Evolutionary conservation across 257 asterid species (phyloP), one percentile per base, ranked within the genome.

Genomic region (Petunia secreta): DNA sequence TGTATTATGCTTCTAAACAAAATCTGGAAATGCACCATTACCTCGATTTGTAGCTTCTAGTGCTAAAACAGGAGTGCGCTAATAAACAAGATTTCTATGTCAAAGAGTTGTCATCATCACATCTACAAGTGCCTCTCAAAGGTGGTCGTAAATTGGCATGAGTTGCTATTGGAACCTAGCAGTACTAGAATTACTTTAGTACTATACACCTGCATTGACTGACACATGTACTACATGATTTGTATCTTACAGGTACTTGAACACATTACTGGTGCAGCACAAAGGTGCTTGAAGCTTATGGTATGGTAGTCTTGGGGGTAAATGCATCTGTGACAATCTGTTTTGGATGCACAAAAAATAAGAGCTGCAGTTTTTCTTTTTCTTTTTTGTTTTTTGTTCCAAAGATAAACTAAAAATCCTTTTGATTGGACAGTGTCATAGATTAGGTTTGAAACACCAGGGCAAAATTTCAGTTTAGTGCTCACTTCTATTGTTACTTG

Each of bases 181-280:
- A 34, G 60, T 50, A 50, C 14, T 2, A 73, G 43, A 73, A 50
- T 50, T 48, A 11, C 52, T 39, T 43, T 63, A 81, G 11, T 58
- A 36, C 58, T 71, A 48, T 58, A 69, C 69, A 67, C 77, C 60
- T 52, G 37, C 25, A 59, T 81, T 40, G 58, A 54, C 80, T 71
- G 44, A 71, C 46, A 78, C 77, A 76, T 77, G 63, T 62, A 55
- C 37, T 69, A 54, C 63, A 52, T 81, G 59, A 39, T 63, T 78
- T 68, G 13, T 75, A 52, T 83, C 77, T 85, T 65, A 85, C 92
- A 93, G 98, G 98, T 87, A 89, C 98, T 85, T 93, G 92, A 93
- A 80, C 79, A 74, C 58, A 52, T 38, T 60, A 78, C 58, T 87
- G 90, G 83, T 80, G 82, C 80, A 80, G 85, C 85, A 82, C 82